phyloP scores from a whole-genome alignment of 2,329 filamentous ascomycete genomes.

The Scedosporium boydii region DNA sequence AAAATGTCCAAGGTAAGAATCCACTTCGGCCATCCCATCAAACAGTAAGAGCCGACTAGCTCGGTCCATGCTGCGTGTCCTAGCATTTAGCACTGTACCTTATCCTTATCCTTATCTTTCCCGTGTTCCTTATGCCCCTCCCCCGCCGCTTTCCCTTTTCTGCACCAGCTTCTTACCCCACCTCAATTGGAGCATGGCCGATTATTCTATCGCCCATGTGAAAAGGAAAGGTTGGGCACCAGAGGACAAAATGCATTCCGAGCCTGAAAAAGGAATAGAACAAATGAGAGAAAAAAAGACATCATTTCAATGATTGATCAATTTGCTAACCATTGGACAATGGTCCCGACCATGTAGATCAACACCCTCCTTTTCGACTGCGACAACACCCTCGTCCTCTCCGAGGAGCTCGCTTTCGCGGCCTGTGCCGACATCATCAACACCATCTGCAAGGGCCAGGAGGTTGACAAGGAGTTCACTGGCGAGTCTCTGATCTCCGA shows the following conservation, averaged over 20 bases:
- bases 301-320: not conserved
- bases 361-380: conserved; percentile 66
- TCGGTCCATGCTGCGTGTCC: not conserved
- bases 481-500: conserved; percentile 70
- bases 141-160: not conserved
- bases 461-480: conserved; percentile 60
- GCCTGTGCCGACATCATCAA: conserved; percentile 86
- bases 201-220: too few relatives aligned
- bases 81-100: not conserved
- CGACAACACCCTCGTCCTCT: conserved; percentile 90
- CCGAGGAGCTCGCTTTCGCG: conserved; percentile 84
- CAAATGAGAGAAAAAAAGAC: not conserved
- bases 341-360: conserved; percentile 20
- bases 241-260: not conserved
- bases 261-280: not conserved
- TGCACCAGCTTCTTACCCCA: not conserved
- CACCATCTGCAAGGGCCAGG: conserved; percentile 62
- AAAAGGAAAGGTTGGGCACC: too few relatives aligned
- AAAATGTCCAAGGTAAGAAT: conserved; percentile 24
- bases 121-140: not conserved
- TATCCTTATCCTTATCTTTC: not conserved
- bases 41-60: not conserved
- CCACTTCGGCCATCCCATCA: not conserved
- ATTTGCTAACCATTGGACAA: not conserved
- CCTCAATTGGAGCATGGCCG: too few relatives aligned